These are phyloP conservation scores for Fallopia convolvulus DNA, from an alignment of 148 eudicot genomes.

Conservation along the genomic window DNA sequence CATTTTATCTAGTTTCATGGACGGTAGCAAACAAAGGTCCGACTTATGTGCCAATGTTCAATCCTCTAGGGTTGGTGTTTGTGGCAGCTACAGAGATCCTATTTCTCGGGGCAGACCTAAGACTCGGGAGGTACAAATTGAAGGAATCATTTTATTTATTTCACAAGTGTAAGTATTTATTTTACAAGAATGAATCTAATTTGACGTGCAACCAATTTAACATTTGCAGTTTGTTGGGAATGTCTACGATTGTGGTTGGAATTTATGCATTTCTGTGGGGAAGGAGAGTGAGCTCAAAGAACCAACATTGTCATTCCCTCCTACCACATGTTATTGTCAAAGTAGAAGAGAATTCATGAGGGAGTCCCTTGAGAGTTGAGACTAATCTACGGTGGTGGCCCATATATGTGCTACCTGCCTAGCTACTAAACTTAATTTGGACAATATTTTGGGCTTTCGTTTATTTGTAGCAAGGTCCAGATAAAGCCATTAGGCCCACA, in stretches of 20 bases:
- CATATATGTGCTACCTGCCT: too few relatives aligned
- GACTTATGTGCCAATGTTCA: conserved; percentile 67
- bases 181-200: not conserved
- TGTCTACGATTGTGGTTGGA: conserved; percentile 40
- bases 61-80: conserved; percentile 40
- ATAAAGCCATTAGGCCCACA: too few relatives aligned
- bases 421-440: too few relatives aligned
- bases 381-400: too few relatives aligned
- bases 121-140: conserved; percentile 34
- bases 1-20: conserved; percentile 48
- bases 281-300: conserved; percentile 5
- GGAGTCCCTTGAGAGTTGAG: too few relatives aligned
- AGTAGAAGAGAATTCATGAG: not conserved
- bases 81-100: conserved; percentile 42
- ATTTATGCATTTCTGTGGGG: conserved; percentile 58
- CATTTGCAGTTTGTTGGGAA: conserved; percentile 53
- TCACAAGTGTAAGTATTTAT: not conserved
- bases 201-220: not conserved
- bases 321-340: not conserved
- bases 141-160: not conserved
- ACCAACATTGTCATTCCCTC: not conserved
- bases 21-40: conserved; percentile 50
- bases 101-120: conserved; percentile 36
- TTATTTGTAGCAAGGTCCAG: too few relatives aligned
- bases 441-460: too few relatives aligned